Evolutionary conservation across 2,329 filamentous ascomycete genomes (phyloP).

Genomic region (Albifimbria verrucaria): DNA sequence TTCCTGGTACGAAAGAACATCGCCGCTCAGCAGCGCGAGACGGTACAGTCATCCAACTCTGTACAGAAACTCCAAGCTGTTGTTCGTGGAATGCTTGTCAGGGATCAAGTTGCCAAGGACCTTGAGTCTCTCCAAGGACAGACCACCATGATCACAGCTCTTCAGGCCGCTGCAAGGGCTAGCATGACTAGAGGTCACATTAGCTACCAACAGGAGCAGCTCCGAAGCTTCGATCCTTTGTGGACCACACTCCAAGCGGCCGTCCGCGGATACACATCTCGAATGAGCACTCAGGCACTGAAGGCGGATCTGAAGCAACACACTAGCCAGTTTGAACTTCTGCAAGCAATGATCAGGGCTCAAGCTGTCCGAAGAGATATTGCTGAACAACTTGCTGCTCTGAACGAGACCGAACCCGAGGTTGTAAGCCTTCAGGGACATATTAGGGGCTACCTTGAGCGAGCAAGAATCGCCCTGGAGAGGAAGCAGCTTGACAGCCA

Average conservation of each 20-base stretch:
- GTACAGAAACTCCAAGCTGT: constrained; percentile 62
- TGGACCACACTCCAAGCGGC: constrained; percentile 44
- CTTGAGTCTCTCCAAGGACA: constrained; percentile 49
- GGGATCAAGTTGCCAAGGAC: constrained; percentile 53
- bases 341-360: constrained; percentile 54
- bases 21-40: constrained; percentile 53
- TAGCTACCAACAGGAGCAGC: constrained; percentile 44
- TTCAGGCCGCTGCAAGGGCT: constrained; percentile 68
- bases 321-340: constrained; percentile 35
- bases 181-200: constrained; percentile 56
- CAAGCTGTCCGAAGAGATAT: constrained; percentile 51
- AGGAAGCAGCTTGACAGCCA: constrained; percentile 56
- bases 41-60: constrained; percentile 45
- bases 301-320: constrained; percentile 47
- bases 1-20: constrained; percentile 61
- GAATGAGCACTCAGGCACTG: constrained; percentile 40
- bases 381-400: constrained; percentile 41
- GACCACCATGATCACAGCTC: constrained; percentile 44
- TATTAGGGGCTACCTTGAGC: constrained; percentile 59
- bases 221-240: constrained; percentile 45
- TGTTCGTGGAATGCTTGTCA: constrained; percentile 63
- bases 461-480: constrained; percentile 46
- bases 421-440: constrained; percentile 54
- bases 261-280: constrained; percentile 45
- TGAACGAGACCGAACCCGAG: constrained; percentile 43